A percentile compares a stretch with the other conserved stretches of the same genome.
Evolutionary conservation across 2,329 filamentous ascomycete species (phyloP).

Genomic region (Fusarium vanettenii): DNA sequence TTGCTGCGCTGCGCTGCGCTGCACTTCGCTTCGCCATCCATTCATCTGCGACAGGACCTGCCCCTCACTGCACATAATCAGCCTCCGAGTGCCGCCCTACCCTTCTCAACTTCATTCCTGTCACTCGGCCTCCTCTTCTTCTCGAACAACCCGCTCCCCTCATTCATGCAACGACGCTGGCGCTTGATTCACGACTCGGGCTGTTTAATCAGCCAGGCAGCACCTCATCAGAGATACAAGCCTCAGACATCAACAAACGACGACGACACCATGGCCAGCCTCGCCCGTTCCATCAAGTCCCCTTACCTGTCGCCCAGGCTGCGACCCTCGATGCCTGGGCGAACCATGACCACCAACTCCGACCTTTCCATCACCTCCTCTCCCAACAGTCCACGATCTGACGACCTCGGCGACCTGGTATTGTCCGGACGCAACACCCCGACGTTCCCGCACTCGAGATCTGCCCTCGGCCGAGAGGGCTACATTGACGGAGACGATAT

Average conservation of each 20-base stretch:
- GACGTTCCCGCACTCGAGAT: conserved; percentile 20
- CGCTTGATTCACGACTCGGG: conserved; percentile 35
- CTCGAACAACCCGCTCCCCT: background rate
- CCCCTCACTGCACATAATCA: conserved; percentile 24
- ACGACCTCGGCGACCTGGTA: conserved; percentile 46
- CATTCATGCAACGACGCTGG: conserved; percentile 38
- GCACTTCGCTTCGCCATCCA: conserved; percentile 21
- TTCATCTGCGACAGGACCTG: conserved; percentile 13
- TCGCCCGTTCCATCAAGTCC: conserved; percentile 62
- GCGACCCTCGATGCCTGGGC: conserved; percentile 57
- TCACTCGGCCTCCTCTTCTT: background rate
- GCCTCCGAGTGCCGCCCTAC: conserved; percentile 15
- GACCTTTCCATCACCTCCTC: conserved; percentile 47
- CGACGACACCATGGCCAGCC: conserved; percentile 56
- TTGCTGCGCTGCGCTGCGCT: conserved; percentile 11
- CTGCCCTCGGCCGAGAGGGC: conserved; percentile 24
- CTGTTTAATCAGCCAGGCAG: conserved; percentile 31
- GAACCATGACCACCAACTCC: conserved; percentile 60
- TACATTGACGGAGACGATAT: conserved; percentile 28
- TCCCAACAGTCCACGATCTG: conserved; percentile 43
- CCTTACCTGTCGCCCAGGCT: conserved; percentile 57
- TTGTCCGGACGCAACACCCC: conserved; percentile 47
- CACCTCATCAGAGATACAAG: conserved; percentile 19
- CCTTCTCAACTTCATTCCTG: conserved; percentile 14
- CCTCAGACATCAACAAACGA: conserved; percentile 22